phyloP scores from a whole-genome alignment of 805 yeast genomes.

The Metschnikowia amazonensis region DNA sequence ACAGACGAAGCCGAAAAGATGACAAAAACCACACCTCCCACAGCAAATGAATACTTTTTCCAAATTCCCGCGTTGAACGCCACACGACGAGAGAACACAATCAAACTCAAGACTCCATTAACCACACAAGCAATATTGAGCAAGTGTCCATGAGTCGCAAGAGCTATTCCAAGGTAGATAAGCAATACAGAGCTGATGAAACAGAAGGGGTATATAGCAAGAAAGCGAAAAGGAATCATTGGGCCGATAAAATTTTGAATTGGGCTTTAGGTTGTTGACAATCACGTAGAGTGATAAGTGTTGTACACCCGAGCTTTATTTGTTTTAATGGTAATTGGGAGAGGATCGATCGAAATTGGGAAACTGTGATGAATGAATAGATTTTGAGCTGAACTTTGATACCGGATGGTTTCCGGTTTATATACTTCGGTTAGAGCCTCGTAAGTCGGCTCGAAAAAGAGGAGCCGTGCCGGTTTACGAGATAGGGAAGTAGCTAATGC shows the following conservation, averaged over 20 bases:
- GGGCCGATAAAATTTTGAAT: too few species aligned
- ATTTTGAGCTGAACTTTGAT: neutral
- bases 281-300: too few species aligned
- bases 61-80: neutral
- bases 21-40: neutral
- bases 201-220: constrained; percentile 1
- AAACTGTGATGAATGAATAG: neutral
- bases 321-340: neutral
- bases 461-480: constrained; percentile 4
- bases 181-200: neutral
- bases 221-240: neutral
- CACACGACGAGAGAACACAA: neutral
- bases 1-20: neutral
- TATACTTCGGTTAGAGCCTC: too few species aligned
- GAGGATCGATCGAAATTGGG: neutral
- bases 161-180: neutral
- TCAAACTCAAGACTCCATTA: neutral
- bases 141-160: neutral
- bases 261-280: too few species aligned
- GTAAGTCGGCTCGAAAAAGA: constrained; percentile 1
- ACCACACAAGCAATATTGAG: neutral
- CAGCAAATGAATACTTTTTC: neutral
- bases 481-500: neutral
- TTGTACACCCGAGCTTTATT: neutral
- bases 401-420: too few species aligned